Base-by-base conservation (phyloP, 805 yeast species). In the Sugiyamaella lignohabitans region DNA sequence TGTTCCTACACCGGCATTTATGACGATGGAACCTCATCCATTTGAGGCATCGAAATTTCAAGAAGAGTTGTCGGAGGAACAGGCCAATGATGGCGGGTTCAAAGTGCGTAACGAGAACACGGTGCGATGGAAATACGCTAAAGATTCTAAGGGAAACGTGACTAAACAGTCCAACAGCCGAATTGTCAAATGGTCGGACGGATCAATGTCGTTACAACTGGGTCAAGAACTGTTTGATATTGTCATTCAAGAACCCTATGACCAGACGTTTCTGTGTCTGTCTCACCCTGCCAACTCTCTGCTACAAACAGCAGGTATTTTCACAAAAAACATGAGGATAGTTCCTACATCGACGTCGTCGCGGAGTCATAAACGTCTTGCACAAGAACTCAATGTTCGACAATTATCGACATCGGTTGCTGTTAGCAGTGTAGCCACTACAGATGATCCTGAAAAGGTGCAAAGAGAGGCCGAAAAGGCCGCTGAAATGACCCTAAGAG, bases 141-240 rank as follows among this genome's bases (percentile, higher is more conserved):
- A 83, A 49, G 81, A 80, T 50, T 77, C 76, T n/a, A 69, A 74
- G 45, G 87, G 83, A 51, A 63, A 67, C 17, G 79, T 89, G 53
- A 76, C 78, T 59, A 85, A 85, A 57, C 95, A 88, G 62, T 83
- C 95, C 6, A 93, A 93, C 61, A 82, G 96, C 3, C 87, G 89
- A 60, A 79, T 91, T 47, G 76, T 93, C 30, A 84, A 87, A 63
- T 93, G 98, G 98, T 83, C 84, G 47, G 98, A 93, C 65, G 98
- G 98, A 1, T 73, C 87, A 3, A 67, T 80, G 52, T 88, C 97
- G 1, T 69, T 93, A 55, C 89, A 87, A 59, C 68, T 93, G 34
- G 98, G 98, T 27, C 73, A 75, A 40, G 98, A 93, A 65, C 73
- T 82, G 53, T 91, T 89, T 58, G 97, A 91, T 60, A 79, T 87